Conservation (phyloP, 1,139 yeast species). For the Yamadazyma oceani region DNA sequence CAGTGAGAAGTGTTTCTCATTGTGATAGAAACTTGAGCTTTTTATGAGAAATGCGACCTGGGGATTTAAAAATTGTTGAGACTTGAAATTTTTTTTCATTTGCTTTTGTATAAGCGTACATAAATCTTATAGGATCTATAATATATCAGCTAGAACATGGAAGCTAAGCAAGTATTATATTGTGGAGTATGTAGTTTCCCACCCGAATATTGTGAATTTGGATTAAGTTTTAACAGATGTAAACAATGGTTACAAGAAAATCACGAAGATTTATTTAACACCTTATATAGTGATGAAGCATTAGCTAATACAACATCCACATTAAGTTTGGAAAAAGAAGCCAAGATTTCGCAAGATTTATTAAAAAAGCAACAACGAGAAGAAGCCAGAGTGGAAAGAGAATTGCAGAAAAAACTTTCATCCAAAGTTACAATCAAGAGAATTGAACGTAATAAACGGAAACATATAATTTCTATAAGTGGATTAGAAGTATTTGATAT, state of each 20-base stretch:
- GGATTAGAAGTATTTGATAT: slow-evolving; percentile 89
- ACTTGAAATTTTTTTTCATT: background rate
- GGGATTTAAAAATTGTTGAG: no score
- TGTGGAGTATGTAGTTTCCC: slow-evolving; percentile 88
- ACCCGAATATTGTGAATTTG: slow-evolving; percentile 93
- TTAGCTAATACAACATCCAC: slow-evolving; percentile 53
- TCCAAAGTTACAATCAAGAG: slow-evolving; percentile 82
- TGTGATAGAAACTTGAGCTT: slow-evolving; percentile 18
- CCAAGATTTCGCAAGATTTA: slow-evolving; percentile 75
- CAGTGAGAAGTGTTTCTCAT: slow-evolving; percentile 46
- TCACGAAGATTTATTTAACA: slow-evolving; percentile 55
- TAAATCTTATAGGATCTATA: no score
- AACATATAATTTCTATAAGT: slow-evolving; percentile 80
- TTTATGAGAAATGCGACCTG: background rate
- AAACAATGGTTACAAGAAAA: slow-evolving; percentile 73
- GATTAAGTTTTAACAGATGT: slow-evolving; percentile 78
- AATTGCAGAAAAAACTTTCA: slow-evolving; percentile 71
- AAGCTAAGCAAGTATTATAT: slow-evolving; percentile 54
- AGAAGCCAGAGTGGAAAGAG: slow-evolving; percentile 85
- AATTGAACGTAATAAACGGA: slow-evolving; percentile 87
- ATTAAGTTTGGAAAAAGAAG: slow-evolving; percentile 74
- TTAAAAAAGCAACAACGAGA: slow-evolving; percentile 86
- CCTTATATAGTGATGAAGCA: slow-evolving; percentile 61
- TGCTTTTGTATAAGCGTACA: background rate
- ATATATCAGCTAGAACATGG: no score